Evolutionary conservation across 768 basidiomycete species (phyloP), one percentile per base, ranked within the genome.

Genomic region (Pleurotus tuber-regium): DNA sequence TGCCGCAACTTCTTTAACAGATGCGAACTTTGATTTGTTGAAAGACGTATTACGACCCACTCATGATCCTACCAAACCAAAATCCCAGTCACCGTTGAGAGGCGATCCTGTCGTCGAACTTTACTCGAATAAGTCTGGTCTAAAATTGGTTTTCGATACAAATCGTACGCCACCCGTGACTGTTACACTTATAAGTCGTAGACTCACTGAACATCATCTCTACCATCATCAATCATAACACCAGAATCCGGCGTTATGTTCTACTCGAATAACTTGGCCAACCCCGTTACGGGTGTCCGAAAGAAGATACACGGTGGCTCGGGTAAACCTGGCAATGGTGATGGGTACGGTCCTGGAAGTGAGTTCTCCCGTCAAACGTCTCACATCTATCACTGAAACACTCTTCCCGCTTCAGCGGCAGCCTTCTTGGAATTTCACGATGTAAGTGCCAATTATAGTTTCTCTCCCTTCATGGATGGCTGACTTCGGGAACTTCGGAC

Each of bases 301-400:
- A 89, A 89, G 73, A 80, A 77, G 64, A 84, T 87, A 29, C 88
- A 91, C 59, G 87, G 87, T 14, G 87, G 87, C 2, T 80, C 79
- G n/a, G 86, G 86, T 19, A 66, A 69, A 16, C 66, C 62, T 42
- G 80, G 73, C 21, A 63, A 74, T 18, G 80, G 80, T 1, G 79
- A 84, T 51, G 79, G 83, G 4, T 89, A 89, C 61, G 67, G 70
- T 28, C 70, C 78, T 12, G 76, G 75, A 48, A 76, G 86, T 86
- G 66, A 50, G 80, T 70, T 12, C 36, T 48, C 11, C 53, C 24
- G 28, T 19, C 38, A 14, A 19, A 38, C 24, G 40, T n/a, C n/a
- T n/a, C n/a, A n/a, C 10, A n/a, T 14, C 26, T 11, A 24, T 10
- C 16, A 42, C 23, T 9, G 16, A 52, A 19, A 19, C 49, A 8